A percentile compares a stretch with the other conserved stretches of the same genome.
Evolutionary conservation across 1,284 basidiomycete genomes (phyloP).

Genomic region (Microbotryum scabiosae): DNA sequence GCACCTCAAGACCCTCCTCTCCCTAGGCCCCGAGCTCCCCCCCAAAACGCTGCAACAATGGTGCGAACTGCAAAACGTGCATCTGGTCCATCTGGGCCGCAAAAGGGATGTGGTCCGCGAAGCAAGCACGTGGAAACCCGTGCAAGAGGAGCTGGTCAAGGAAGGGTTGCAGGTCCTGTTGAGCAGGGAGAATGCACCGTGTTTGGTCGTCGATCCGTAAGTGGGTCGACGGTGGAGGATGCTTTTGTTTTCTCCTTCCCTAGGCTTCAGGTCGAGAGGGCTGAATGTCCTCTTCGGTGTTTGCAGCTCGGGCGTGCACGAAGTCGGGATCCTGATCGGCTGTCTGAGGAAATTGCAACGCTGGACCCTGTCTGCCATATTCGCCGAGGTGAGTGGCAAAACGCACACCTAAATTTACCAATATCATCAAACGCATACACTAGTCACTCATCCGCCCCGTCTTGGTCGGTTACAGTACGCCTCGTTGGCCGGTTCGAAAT

Average conservation of each 20-base stretch:
- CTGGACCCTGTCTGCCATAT: conserved; percentile 49
- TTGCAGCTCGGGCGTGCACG: conserved; percentile 7
- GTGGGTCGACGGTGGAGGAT: neutral
- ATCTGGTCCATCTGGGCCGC: neutral
- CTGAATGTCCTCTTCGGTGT: neutral
- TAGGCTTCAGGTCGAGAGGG: neutral
- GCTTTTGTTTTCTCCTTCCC: neutral
- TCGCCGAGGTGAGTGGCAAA: conserved; percentile 42
- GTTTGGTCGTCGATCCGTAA: conserved; percentile 8
- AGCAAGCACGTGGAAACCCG: conserved; percentile 4
- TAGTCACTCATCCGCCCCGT: neutral
- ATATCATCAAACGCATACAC: too few relatives aligned
- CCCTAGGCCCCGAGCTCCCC: conserved; percentile 2
- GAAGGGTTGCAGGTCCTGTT: conserved; percentile 5
- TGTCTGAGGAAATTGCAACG: conserved; percentile 48
- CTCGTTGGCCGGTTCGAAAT: conserved; percentile 1
- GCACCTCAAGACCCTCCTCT: neutral
- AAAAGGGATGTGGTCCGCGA: neutral
- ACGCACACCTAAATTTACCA: neutral
- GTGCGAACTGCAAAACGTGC: neutral
- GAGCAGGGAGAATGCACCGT: conserved; percentile 1
- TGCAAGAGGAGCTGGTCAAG: conserved; percentile 8
- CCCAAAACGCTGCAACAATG: neutral
- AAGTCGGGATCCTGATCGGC: conserved; percentile 48
- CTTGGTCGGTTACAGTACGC: conserved; percentile 1